These are phyloP conservation scores for Tetradesmus lagerheimii DNA, from an alignment of 139 green algal genomes.

Conservation along the genomic window DNA sequence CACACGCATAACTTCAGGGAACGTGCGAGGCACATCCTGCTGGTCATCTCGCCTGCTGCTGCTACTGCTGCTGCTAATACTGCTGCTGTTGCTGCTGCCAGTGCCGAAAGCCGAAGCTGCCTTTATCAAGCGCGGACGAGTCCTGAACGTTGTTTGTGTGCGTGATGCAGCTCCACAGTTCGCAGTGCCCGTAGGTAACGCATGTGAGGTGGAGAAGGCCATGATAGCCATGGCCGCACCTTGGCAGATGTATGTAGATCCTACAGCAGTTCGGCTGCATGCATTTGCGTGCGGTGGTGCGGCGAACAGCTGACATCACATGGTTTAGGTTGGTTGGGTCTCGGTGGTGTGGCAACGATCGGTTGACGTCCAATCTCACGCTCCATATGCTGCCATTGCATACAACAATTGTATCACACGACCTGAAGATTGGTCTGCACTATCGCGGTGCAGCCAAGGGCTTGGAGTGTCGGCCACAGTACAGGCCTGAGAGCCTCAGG, in stretches of 20 bases:
- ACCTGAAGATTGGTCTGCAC: too few relatives aligned
- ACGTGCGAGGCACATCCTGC: constrained; percentile 11
- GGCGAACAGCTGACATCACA: not conserved
- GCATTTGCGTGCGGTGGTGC: not conserved
- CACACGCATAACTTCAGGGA: not conserved
- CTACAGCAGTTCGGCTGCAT: not conserved
- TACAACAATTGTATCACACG: too few relatives aligned
- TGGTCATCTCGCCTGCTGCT: not conserved
- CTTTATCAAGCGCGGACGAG: not conserved
- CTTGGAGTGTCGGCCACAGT: not conserved
- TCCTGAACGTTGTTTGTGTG: not conserved
- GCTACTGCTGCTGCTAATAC: not conserved
- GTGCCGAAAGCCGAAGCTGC: not conserved
- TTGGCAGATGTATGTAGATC: not conserved
- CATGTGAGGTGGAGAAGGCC: not conserved
- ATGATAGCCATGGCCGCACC: not conserved
- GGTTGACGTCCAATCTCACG: not conserved
- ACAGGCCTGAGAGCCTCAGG: not conserved
- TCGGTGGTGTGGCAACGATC: not conserved
- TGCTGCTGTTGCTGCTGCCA: not conserved
- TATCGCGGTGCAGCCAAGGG: not conserved
- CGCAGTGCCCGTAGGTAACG: not conserved
- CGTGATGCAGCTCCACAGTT: not conserved
- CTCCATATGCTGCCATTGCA: too few relatives aligned
- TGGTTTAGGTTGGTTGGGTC: not conserved